A percentile compares a stretch with the other conserved stretches of the same genome.
These are phyloP conservation scores for Crucihimalaya himalaica DNA, from an alignment of 345 rosid genomes.

Conservation along the genomic window DNA sequence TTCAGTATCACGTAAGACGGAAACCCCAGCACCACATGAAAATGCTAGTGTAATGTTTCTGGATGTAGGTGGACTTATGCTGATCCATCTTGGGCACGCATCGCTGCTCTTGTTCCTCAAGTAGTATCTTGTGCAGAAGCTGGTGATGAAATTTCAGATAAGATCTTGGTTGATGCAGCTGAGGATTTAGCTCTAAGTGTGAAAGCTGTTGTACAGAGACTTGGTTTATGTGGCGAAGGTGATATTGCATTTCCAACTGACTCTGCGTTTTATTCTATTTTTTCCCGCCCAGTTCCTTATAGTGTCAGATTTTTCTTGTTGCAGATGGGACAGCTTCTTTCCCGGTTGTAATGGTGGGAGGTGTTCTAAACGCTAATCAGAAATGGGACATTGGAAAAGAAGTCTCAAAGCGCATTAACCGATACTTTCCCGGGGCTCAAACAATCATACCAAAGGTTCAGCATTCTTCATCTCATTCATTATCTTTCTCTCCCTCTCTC, in stretches of 20 bases:
- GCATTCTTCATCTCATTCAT: not conserved
- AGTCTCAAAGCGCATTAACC: slow-evolving; percentile 49
- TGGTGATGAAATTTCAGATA: slow-evolving; percentile 55
- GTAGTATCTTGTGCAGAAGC: slow-evolving; percentile 62
- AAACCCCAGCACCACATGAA: not conserved
- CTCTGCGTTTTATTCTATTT: not conserved
- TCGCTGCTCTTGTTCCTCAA: slow-evolving; percentile 61
- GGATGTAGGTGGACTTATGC: slow-evolving; percentile 58
- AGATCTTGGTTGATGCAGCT: slow-evolving; percentile 50
- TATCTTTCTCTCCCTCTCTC: not conserved
- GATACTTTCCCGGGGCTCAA: slow-evolving; percentile 48
- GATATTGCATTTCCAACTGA: slow-evolving; percentile 5
- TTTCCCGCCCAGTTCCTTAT: not conserved
- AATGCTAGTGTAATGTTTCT: slow-evolving; percentile 17
- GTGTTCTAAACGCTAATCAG: slow-evolving; percentile 55
- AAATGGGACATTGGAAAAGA: slow-evolving; percentile 61
- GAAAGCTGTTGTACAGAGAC: slow-evolving; percentile 62
- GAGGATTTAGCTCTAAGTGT: slow-evolving; percentile 59
- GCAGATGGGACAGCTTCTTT: slow-evolving; percentile 52
- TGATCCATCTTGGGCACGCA: slow-evolving; percentile 69
- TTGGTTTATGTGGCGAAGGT: slow-evolving; percentile 61
- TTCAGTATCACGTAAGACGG: not conserved
- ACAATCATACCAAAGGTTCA: slow-evolving; percentile 58
- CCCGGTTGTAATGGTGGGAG: slow-evolving; percentile 67
- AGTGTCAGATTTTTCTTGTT: slow-evolving; percentile 5